A percentile compares a stretch with the other conserved stretches of the same genome.
phyloP scores from a whole-genome alignment of 1,139 yeast genomes.

The Suhomyces coccinellae region DNA sequence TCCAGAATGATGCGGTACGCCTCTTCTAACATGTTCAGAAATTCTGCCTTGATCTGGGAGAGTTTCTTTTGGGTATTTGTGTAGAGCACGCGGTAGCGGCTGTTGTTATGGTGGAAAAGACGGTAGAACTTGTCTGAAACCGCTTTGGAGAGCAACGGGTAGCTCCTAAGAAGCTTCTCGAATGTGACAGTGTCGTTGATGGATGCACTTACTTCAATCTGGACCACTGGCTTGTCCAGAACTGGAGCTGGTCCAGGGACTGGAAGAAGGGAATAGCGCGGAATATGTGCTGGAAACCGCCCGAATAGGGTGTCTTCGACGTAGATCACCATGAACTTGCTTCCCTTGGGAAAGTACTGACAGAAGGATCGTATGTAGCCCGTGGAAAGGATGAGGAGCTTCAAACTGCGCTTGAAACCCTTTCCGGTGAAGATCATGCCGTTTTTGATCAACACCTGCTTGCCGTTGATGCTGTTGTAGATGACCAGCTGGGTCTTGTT shows the following conservation, averaged over 20 bases:
- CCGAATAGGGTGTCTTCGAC: constrained; percentile 56
- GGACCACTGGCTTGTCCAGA: not conserved
- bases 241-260: not conserved
- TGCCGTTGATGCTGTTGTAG: constrained; percentile 60
- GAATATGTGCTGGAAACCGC: constrained; percentile 9
- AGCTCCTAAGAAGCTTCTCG: constrained; percentile 43
- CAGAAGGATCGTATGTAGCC: constrained; percentile 46
- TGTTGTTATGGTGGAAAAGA: constrained; percentile 47
- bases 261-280: constrained; percentile 1
- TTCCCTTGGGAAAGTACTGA: constrained; percentile 49
- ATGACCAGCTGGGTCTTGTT: constrained; percentile 46
- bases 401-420: constrained; percentile 55
- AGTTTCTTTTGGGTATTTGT: constrained; percentile 32
- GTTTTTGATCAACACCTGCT: constrained; percentile 58
- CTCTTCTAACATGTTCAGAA: constrained; percentile 36
- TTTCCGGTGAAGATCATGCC: constrained; percentile 54
- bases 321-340: constrained; percentile 51
- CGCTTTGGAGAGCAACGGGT: constrained; percentile 47
- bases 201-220: not conserved
- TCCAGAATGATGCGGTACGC: constrained; percentile 44
- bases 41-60: constrained; percentile 31
- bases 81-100: constrained; percentile 34
- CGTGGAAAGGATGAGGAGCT: constrained; percentile 45
- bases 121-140: constrained; percentile 48
- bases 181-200: constrained; percentile 17